Conservation (phyloP, 768 basidiomycete genomes). For the Termitomyces sp. region DNA sequence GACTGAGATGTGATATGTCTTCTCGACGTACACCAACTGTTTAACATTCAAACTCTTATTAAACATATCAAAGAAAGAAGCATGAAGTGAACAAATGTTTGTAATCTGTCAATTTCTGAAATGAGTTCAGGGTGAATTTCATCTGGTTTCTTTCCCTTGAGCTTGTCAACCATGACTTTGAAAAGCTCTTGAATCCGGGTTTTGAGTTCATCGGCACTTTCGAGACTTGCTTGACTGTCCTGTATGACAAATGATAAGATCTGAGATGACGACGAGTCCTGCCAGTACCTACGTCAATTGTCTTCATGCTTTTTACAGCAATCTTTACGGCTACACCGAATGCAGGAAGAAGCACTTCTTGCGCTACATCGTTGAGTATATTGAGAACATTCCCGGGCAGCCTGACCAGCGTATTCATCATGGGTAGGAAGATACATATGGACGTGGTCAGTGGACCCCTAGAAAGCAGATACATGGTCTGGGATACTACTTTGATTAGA, state of each 20-base stretch:
- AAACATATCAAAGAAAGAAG: not conserved
- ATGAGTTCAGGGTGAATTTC: not conserved
- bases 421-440: not conserved
- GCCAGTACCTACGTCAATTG: conserved; percentile 2
- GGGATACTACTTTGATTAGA: not conserved
- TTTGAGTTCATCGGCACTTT: conserved; percentile 6
- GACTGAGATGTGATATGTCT: conserved; percentile 2
- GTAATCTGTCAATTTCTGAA: not conserved
- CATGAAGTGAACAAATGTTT: not conserved
- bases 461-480: not conserved
- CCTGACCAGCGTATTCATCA: conserved; percentile 2
- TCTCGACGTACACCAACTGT: conserved; percentile 3
- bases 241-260: not conserved
- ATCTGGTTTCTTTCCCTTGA: conserved; percentile 1
- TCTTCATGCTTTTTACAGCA: conserved; percentile 1
- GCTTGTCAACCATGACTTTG: conserved; percentile 1
- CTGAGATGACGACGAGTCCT: not conserved
- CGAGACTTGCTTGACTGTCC: conserved; percentile 3
- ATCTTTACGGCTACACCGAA: conserved; percentile 5
- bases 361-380: conserved; percentile 4
- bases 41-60: not conserved
- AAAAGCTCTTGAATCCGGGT: conserved; percentile 3
- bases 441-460: not conserved
- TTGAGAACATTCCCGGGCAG: not conserved
- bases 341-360: conserved; percentile 7